Base-by-base conservation (phyloP, 2,329 filamentous ascomycete genomes). In the Purpureocillium takamizusanense region DNA sequence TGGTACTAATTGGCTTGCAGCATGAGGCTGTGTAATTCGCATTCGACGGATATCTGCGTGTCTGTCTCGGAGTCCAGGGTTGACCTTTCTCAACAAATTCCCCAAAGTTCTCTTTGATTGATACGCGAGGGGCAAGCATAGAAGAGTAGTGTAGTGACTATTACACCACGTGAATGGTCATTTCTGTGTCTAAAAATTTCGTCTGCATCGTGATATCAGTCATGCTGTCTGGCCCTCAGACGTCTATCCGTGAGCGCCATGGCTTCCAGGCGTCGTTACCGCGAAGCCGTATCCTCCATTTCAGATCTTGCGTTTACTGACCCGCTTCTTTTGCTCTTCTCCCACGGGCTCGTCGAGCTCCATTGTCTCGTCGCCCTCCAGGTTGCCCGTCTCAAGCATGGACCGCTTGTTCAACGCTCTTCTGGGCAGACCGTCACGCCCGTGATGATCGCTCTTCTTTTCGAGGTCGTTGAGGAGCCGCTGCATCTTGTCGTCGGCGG, bases 231-330 rank as follows among this genome's bases (percentile, higher is more conserved):
- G 10, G 21, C 21, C 21, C 21, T 10, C 21, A 25, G 10, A 25
- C 21, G 21, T 25, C 21, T 25, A 25, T 6, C 10, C 21, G 10
- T 25, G 21, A 25, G 10, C 21, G 5, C 6, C 21, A 6, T 25
- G 5, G 21, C 21, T 25, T n/a, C n/a, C n/a, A n/a, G n/a, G n/a
- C n/a, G n/a, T n/a, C n/a, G n/a, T n/a, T n/a, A n/a, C n/a, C n/a
- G n/a, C 29, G 30, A 41, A 33, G 33, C 29, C 28, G 38, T 45
- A 41, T 42, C 31, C 27, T 31, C 37, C 3, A 40, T 15, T 23
- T 34, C 62, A 76, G 44, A 78, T 62, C 61, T 76, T 79, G 40
- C 72, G 64, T 43, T 72, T 69, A 46, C 65, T 72, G 2, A 65
- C 61, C 31, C 71, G 62, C 54, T 71, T 74, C 62, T 65, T 69